Conservation (phyloP, 257 asterid genomes). For the Ocimum tenuiflorum region DNA sequence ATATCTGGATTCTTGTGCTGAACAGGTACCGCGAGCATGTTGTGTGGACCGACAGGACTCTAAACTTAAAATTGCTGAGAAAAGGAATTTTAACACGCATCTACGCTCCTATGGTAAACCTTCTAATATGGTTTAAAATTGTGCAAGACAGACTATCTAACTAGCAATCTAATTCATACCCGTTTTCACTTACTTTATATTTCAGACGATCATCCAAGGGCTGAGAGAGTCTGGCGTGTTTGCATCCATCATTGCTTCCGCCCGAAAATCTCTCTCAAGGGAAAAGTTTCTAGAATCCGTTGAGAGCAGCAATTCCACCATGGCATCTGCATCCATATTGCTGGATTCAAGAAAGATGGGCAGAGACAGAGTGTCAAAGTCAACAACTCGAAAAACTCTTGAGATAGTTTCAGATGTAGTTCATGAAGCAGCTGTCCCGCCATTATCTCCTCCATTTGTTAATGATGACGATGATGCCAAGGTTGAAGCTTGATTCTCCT, state of each 20-base stretch:
- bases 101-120: conserved; percentile 92
- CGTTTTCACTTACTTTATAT: background rate
- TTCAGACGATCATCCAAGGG: conserved; percentile 83
- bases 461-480: conserved; percentile 33
- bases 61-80: conserved; percentile 74
- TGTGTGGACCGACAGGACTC: conserved; percentile 72
- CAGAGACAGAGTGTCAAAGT: conserved; percentile 34
- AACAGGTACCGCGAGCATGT: conserved; percentile 92
- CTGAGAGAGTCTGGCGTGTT: conserved; percentile 78
- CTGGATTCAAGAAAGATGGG: conserved; percentile 67
- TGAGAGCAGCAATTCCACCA: conserved; percentile 53
- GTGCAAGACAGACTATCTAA: background rate
- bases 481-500: conserved; percentile 45
- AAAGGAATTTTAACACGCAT: conserved; percentile 90
- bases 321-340: conserved; percentile 34
- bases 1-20: conserved; percentile 2
- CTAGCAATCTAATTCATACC: background rate
- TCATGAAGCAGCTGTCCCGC: conserved; percentile 68
- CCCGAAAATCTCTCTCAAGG: conserved; percentile 45
- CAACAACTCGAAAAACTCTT: conserved; percentile 50
- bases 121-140: background rate
- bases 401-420: conserved; percentile 17
- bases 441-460: conserved; percentile 65
- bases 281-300: conserved; percentile 65
- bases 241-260: conserved; percentile 53